Base-by-base conservation (phyloP, 768 basidiomycete genomes). In the Leucogyrophana mollusca region DNA sequence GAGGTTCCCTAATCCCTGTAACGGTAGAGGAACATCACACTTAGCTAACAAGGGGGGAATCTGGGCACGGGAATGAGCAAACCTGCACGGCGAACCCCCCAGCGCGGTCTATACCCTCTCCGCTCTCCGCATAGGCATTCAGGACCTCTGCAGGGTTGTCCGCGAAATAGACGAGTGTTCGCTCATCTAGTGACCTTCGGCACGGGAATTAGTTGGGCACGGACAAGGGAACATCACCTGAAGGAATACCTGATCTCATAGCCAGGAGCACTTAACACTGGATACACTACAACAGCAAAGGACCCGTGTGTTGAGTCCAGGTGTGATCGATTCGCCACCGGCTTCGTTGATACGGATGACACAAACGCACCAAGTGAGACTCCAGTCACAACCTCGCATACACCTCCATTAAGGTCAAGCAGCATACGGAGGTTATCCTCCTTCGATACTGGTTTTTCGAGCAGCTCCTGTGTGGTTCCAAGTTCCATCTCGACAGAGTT, bases 31-130 rank as follows among this genome's bases (percentile, higher is more conserved):
- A 49, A 20, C 37, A 46, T 21, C 42, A 37, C 5, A 4, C 22
- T n/a, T 14, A 17, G 21, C 11, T 16, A 27, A 13, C 11, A 23
- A 24, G 9, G 7, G 20, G 4, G 43, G 10, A 42, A 36, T 23
- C 14, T 36, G 35, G 37, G 13, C 14, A 18, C n/a, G n/a, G 37
- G 22, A 8, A 20, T 20, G 35, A 16, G 56, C 72, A 38, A 52
- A 91, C 92, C 75, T 97, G 95, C 33, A 93, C 82, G 2, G 92
- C 93, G 61, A 97, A 98, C 0, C 95, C 95, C 3, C 95, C 95
- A 0, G 95, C 94, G 16, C 92, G 78, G 57, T 93, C 87, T 34
- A 83, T 61, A 0, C 94, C 94, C 68, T 96, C 94, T 5, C 84
- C 88, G 44, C 77, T 86, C 27, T 91, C 83, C 16, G 82, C 90